Evolutionary conservation across 768 basidiomycete species (phyloP).

Genomic region (Sarcomyxa edulis): DNA sequence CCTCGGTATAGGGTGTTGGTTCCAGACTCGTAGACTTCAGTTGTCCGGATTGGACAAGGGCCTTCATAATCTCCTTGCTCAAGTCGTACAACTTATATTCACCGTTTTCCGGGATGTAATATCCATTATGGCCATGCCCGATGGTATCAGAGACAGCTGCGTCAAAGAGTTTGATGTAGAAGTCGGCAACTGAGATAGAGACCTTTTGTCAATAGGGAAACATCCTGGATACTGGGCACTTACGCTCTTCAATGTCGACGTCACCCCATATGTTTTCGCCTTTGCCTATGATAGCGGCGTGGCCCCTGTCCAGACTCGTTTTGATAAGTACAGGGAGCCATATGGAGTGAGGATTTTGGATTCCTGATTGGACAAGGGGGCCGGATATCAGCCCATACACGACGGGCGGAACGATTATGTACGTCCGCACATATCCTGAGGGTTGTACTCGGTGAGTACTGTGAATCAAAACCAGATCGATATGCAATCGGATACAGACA

Average conservation of each 20-base stretch:
- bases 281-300: constrained; percentile 17
- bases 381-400: constrained; percentile 17
- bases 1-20: constrained; percentile 13
- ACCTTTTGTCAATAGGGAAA: not conserved
- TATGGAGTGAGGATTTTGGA: constrained; percentile 30
- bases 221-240: not conserved
- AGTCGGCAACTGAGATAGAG: constrained; percentile 10
- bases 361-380: constrained; percentile 23
- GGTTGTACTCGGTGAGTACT: too few relatives aligned
- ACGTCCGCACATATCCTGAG: constrained; percentile 18
- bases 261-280: constrained; percentile 23
- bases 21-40: constrained; percentile 9
- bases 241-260: constrained; percentile 18
- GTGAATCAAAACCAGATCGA: not conserved
- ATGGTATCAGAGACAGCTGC: constrained; percentile 7
- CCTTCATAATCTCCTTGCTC: constrained; percentile 7
- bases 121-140: constrained; percentile 18
- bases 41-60: constrained; percentile 12
- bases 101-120: constrained; percentile 17
- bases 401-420: constrained; percentile 20
- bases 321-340: constrained; percentile 33
- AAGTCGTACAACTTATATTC: constrained; percentile 15
- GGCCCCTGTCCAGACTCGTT: constrained; percentile 25
- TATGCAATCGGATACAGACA: constrained; percentile 1
- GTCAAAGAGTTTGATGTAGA: constrained; percentile 13